Evolutionary conservation across 1,139 yeast species (phyloP), one percentile per base, ranked within the genome.

Genomic region (Eremothecium coryli): DNA sequence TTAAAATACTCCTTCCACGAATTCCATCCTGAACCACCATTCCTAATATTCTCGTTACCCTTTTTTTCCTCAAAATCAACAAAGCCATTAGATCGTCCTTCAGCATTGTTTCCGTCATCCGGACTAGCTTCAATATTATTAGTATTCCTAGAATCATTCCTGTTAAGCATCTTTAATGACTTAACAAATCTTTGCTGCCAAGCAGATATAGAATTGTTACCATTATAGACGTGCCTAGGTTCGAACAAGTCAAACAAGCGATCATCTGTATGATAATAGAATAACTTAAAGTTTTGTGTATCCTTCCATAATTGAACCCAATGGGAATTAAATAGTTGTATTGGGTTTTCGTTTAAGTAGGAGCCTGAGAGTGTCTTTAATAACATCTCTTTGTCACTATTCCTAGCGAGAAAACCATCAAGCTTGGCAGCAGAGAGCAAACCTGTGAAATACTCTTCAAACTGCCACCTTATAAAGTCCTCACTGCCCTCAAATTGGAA

Each of bases 391-490:
- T 56, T 54, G 13, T 56, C 59, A 21, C 61, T 64, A 32, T 64
- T 61, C 18, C 50, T 54, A 5, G 62, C 64, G 13, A 70, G 46
- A 50, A 79, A 84, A 40, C 69, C 75, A 44, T 72, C 71, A 50
- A 76, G 82, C 56, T 93, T 80, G 28, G 73, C 76, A 15, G 84
- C 69, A 0, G 94, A 67, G 28, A 90, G 58, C 44, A 90, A 59
- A 11, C 93, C 84, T 43, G 81, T 70, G 23, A 88, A 60, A 52
- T 90, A 90, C 49, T 86, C 96, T 53, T 90, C 98, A 59, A 88
- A 88, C 48, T 78, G 85, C 58, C 77, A 71, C 37, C 98, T 65
- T 23, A 90, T 79, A 49, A 79, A 82, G 56, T 90, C 98, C 49
- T 90, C 96, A 48, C 86, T 82, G 1, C 97, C 97, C 30, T 62